Conservation (phyloP, 805 yeast species). For the Maudiozyma pseudohumilis region DNA sequence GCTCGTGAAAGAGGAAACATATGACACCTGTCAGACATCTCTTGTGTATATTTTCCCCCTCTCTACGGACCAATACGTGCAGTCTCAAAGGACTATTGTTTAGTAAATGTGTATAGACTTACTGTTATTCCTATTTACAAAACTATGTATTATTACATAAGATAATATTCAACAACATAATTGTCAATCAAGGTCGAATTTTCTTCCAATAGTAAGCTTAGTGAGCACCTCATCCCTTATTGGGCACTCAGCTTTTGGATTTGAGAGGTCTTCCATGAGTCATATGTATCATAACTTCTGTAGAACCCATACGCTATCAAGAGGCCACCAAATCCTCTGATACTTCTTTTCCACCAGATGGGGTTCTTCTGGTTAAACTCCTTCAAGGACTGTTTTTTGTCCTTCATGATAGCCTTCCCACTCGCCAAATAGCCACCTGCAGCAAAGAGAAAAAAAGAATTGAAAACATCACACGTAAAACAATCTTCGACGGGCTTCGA, state of each 20-base stretch:
- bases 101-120: no score
- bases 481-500: conserved; percentile 34
- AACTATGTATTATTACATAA: no score
- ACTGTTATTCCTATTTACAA: no score
- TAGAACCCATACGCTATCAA: conserved; percentile 48
- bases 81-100: no score
- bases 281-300: conserved; percentile 44
- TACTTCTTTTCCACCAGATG: conserved; percentile 50
- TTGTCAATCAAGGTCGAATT: no score
- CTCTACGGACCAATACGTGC: no score
- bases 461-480: conserved; percentile 58
- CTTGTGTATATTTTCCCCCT: no score
- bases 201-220: no score
- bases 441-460: conserved; percentile 45
- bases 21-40: no score
- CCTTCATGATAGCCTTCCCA: conserved; percentile 44
- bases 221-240: no score
- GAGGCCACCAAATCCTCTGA: conserved; percentile 45
- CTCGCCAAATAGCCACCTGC: conserved; percentile 56
- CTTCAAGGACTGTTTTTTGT: conserved; percentile 30
- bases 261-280: conserved; percentile 4
- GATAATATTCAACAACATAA: no score
- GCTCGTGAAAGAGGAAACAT: no score
- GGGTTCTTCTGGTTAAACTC: conserved; percentile 36
- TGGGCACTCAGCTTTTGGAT: conserved; percentile 1